phyloP scores from a whole-genome alignment of 345 rosid genomes.

The Triadica sebifera region DNA sequence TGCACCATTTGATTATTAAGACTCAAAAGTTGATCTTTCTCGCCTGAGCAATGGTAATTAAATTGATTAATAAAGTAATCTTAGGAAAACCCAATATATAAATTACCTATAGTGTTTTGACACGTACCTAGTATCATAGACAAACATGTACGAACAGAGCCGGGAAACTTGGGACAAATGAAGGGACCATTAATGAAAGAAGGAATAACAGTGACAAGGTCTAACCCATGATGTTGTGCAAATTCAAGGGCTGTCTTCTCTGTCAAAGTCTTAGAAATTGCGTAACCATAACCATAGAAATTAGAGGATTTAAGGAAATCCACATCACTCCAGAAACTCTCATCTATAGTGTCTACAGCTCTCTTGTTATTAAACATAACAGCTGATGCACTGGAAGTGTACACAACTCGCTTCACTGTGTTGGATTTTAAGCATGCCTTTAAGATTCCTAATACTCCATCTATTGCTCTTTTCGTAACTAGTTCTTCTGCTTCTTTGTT shows the following conservation, averaged over 20 bases:
- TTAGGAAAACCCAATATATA: too few species aligned
- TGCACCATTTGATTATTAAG: constrained; percentile 26
- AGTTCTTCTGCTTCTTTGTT: constrained; percentile 45
- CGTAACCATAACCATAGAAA: background rate
- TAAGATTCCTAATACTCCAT: constrained; percentile 52
- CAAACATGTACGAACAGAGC: constrained; percentile 18
- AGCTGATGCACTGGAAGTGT: constrained; percentile 52
- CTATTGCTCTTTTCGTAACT: constrained; percentile 43
- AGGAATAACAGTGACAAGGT: constrained; percentile 38
- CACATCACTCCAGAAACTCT: constrained; percentile 37
- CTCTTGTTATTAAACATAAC: background rate
- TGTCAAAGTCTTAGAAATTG: constrained; percentile 28
- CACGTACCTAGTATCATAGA: constrained; percentile 30
- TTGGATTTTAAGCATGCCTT: constrained; percentile 49
- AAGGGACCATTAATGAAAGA: constrained; percentile 39
- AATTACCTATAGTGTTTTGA: too few species aligned
- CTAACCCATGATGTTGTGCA: constrained; percentile 31
- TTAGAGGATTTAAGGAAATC: constrained; percentile 6
- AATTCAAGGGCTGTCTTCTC: constrained; percentile 39
- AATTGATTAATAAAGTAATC: background rate
- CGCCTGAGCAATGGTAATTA: background rate
- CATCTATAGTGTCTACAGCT: constrained; percentile 25
- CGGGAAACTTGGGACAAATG: constrained; percentile 28
- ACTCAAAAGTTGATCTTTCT: background rate
- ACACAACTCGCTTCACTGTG: constrained; percentile 59